phyloP scores from a whole-genome alignment of 2,329 filamentous ascomycete species.

The Leptographium flavum region DNA sequence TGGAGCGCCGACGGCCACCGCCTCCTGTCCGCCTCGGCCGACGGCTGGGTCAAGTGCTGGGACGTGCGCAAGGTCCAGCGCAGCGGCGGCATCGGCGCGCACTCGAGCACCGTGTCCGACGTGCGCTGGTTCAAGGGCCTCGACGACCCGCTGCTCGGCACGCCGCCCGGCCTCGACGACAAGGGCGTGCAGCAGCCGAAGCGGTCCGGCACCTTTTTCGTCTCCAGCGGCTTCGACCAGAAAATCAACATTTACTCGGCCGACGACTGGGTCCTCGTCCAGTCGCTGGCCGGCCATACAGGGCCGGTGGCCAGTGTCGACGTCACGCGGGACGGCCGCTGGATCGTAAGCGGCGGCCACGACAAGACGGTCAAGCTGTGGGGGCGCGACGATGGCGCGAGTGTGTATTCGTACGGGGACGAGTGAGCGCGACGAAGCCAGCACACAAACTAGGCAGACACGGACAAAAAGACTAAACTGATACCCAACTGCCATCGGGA shows the following conservation, averaged over 20 bases:
- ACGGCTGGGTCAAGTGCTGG: constrained; percentile 97
- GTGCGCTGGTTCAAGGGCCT: constrained; percentile 84
- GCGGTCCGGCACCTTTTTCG: constrained; percentile 82
- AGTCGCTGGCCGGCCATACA: constrained; percentile 78
- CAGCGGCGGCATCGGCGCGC: constrained; percentile 75
- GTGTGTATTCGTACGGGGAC: constrained; percentile 4
- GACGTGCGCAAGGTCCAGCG: constrained; percentile 81
- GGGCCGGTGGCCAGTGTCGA: constrained; percentile 87
- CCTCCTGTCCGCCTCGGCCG: constrained; percentile 82
- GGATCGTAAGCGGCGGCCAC: constrained; percentile 90
- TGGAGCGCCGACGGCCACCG: constrained; percentile 87
- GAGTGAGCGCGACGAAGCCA: not conserved
- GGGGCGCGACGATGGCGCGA: constrained; percentile 64
- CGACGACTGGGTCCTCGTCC: constrained; percentile 86
- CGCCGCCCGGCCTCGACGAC: constrained; percentile 44
- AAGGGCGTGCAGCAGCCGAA: constrained; percentile 58
- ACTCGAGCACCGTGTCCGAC: constrained; percentile 83
- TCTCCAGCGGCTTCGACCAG: constrained; percentile 83
- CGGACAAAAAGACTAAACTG: not conserved
- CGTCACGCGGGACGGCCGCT: constrained; percentile 69
- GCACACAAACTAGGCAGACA: not conserved
- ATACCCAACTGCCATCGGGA: too few relatives aligned
- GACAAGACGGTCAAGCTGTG: constrained; percentile 94
- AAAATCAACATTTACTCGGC: constrained; percentile 93
- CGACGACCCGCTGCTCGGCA: constrained; percentile 55